These are phyloP conservation scores for Harrya chromipes DNA, from an alignment of 768 basidiomycete genomes.

Conservation along the genomic window DNA sequence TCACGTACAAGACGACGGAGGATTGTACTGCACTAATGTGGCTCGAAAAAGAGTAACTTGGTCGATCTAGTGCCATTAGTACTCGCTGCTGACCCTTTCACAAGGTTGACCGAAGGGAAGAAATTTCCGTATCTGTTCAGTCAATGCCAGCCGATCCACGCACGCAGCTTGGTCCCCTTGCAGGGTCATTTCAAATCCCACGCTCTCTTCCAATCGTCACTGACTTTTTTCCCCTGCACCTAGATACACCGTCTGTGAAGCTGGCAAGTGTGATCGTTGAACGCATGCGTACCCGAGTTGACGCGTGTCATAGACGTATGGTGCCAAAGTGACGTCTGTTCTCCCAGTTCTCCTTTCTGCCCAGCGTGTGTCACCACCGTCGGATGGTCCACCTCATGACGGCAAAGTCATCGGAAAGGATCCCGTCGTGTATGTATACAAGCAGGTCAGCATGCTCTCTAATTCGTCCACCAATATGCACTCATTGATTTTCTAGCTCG, in stretches of 20 bases:
- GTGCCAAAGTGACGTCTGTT: conserved; percentile 71
- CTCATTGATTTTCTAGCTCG: conserved; percentile 45
- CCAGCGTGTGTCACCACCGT: conserved; percentile 70
- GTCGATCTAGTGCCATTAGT: not conserved
- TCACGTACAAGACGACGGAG: conserved; percentile 72
- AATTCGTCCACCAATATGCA: not conserved
- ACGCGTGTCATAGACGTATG: conserved; percentile 59
- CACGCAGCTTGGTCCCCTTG: conserved; percentile 71
- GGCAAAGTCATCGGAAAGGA: conserved; percentile 77
- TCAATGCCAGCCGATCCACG: conserved; percentile 91
- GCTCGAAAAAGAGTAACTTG: conserved; percentile 69
- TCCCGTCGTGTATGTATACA: conserved; percentile 67
- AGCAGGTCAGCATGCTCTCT: conserved; percentile 53
- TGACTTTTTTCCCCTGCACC: not conserved
- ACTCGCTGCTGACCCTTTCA: too few relatives aligned
- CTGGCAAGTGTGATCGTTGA: conserved; percentile 46
- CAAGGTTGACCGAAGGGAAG: conserved; percentile 83
- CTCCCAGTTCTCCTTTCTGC: conserved; percentile 88
- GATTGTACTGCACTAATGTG: conserved; percentile 81
- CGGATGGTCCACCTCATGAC: conserved; percentile 65
- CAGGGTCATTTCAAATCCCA: conserved; percentile 51
- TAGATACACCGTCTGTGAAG: conserved; percentile 87
- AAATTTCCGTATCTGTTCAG: conserved; percentile 85
- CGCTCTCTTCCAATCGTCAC: not conserved
- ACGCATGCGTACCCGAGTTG: not conserved